Conservation (phyloP, 2,329 filamentous ascomycete species). For the Fonsecaea pedrosoi region DNA sequence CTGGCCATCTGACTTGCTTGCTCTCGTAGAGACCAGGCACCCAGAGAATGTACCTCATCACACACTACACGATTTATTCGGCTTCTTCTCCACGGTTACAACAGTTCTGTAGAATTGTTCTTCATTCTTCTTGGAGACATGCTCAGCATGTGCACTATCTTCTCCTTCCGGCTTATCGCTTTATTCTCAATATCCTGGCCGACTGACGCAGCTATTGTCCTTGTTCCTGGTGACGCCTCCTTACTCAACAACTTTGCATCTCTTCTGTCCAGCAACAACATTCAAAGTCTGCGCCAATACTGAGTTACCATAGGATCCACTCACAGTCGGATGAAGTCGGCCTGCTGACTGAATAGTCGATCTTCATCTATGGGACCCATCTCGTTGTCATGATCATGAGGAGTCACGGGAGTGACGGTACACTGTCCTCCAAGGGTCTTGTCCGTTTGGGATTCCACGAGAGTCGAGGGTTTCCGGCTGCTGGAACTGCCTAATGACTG, state of each 20-base stretch:
- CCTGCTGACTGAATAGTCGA: conserved; percentile 22
- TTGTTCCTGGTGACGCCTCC: background rate
- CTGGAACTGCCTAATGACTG: conserved; percentile 38
- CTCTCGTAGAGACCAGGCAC: too few species aligned
- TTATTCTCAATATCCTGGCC: background rate
- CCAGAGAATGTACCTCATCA: too few species aligned
- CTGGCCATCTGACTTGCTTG: too few species aligned
- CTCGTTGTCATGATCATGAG: conserved; percentile 41
- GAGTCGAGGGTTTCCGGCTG: conserved; percentile 37
- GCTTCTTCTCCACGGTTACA: too few species aligned
- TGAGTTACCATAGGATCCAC: background rate
- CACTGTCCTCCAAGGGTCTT: conserved; percentile 34
- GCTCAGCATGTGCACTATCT: background rate
- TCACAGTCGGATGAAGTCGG: conserved; percentile 27
- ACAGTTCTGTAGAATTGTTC: background rate
- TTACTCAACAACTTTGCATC: background rate
- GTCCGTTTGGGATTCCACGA: conserved; percentile 50
- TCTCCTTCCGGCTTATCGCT: too few species aligned
- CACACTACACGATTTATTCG: too few species aligned
- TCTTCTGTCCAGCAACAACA: background rate
- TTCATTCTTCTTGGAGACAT: background rate
- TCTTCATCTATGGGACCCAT: conserved; percentile 41
- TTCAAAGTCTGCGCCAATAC: background rate
- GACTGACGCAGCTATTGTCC: background rate
- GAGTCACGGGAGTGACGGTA: background rate